phyloP scores from a whole-genome alignment of 2,329 filamentous ascomycete genomes.

The Talaromyces sp. region DNA sequence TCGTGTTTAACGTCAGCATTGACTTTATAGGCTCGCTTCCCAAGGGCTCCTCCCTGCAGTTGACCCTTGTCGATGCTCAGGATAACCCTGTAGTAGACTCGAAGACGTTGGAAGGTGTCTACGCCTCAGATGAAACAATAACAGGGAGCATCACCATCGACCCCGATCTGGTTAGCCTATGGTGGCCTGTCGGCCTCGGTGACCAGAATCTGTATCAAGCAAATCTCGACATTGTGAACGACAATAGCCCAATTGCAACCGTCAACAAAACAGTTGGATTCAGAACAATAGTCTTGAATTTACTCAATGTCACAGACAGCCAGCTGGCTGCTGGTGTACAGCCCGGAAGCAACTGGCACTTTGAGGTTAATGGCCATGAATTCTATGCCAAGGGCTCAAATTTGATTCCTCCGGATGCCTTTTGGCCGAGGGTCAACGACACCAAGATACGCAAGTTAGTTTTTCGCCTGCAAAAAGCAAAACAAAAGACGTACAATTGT shows the following conservation, averaged over 20 bases:
- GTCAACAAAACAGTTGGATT: constrained; percentile 56
- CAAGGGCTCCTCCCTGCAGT: constrained; percentile 39
- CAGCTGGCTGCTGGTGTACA: constrained; percentile 53
- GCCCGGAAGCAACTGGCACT: constrained; percentile 59
- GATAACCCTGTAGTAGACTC: constrained; percentile 37
- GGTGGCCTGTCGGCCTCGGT: constrained; percentile 59
- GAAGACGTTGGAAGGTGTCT: constrained; percentile 38
- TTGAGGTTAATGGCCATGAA: constrained; percentile 60
- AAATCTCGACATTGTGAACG: constrained; percentile 44
- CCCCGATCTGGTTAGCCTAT: constrained; percentile 46
- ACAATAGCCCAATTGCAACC: constrained; percentile 30
- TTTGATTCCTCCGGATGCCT: constrained; percentile 59
- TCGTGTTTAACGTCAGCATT: constrained; percentile 59
- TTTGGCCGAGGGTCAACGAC: constrained; percentile 58
- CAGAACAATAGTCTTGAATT: constrained; percentile 59
- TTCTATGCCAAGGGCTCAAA: constrained; percentile 64
- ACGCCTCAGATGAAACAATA: constrained; percentile 40
- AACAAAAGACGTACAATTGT: not conserved
- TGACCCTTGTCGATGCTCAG: constrained; percentile 42
- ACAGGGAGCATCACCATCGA: constrained; percentile 46
- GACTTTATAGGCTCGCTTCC: constrained; percentile 52
- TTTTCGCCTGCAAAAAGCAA: not conserved
- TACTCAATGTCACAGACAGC: constrained; percentile 49
- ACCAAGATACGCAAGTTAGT: constrained; percentile 46
- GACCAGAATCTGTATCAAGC: constrained; percentile 55